phyloP scores from a whole-genome alignment of 1,284 basidiomycete species.

The Microbotryum lychnidis-dioicae region DNA sequence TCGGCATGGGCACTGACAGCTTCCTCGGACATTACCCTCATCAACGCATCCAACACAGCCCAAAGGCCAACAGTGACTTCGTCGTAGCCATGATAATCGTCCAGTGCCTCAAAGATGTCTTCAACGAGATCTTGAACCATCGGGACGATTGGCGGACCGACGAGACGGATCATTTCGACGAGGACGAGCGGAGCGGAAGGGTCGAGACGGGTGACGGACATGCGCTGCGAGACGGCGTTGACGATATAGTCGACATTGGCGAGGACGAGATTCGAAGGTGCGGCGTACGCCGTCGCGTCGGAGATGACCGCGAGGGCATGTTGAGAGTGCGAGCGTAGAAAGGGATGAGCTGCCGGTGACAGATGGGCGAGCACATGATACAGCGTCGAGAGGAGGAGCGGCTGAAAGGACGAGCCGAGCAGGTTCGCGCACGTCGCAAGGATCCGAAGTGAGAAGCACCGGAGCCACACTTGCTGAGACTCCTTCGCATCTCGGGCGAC shows the following conservation, averaged over 20 bases:
- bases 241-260: slow-evolving; percentile 92
- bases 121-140: slow-evolving; percentile 84
- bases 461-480: slow-evolving; percentile 48
- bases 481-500: slow-evolving; percentile 34
- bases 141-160: slow-evolving; percentile 73
- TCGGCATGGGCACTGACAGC: slow-evolving; percentile 33
- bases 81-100: slow-evolving; percentile 85
- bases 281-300: slow-evolving; percentile 65
- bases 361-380: slow-evolving; percentile 78
- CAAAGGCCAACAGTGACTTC: slow-evolving; percentile 42
- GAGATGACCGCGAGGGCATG: slow-evolving; percentile 62
- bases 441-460: slow-evolving; percentile 58
- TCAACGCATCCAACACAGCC: slow-evolving; percentile 72
- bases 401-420: slow-evolving; percentile 46
- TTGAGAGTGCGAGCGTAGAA: slow-evolving; percentile 62
- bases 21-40: slow-evolving; percentile 65
- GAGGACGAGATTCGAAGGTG: slow-evolving; percentile 70
- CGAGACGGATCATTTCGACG: slow-evolving; percentile 68
- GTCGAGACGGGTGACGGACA: slow-evolving; percentile 67
- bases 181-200: slow-evolving; percentile 53
- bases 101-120: slow-evolving; percentile 86
- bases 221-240: slow-evolving; percentile 70
- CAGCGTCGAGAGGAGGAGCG: slow-evolving; percentile 65
- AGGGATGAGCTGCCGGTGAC: slow-evolving; percentile 54
- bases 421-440: slow-evolving; percentile 61